Evolutionary conservation across 495 filamentous ascomycete genomes (phyloP), one percentile per base, ranked within the genome.

Genomic region (Talaromyces stipitatus): DNA sequence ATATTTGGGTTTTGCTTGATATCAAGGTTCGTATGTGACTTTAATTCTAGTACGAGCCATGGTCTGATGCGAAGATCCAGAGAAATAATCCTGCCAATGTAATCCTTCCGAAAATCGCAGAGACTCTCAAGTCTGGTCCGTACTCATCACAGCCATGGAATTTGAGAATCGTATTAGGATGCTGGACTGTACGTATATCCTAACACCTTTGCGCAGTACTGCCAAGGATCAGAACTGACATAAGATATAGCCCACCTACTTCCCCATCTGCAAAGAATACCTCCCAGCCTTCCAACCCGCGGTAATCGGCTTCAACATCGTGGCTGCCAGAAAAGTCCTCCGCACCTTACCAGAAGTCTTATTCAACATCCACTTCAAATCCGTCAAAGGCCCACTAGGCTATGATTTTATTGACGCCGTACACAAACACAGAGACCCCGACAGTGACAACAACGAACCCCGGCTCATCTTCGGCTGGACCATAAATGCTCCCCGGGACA

Each of bases 1-100:
- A 85, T 38, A 72, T 91, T 4, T 96, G 92, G 92, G 51, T 92
- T 2, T 68, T 97, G 43, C 75, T 97, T 0, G 92, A 97, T 66
- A 89, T 97, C 63, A 97, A 97, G 71, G 85, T 90, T 70, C 14
- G 10, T n/a, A 24, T 24, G 0, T 1, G 10, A 23, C 3, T 41
- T 11, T 48, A 7, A 6, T 48, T 48, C 36, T 7, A 7, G 16
- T 16, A 16, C 36, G 36, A 41, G 18, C 36, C 36, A 41, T 41
- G 36, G 36, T 16, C 36, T 41, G n/a, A 41, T 41, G 11, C 2
- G 5, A n/a, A 8, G 46, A 55, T 18, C 12, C 4, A 85, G 81
- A 67, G 80, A 11, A 78, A 86, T 64, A 87, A 95, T 62, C 78
- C 92, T 58, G 72, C 87, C 3, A 78, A 83, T 5, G 72, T 79